Evolutionary conservation across 1,284 basidiomycete genomes (phyloP).

Genomic region (Moniliophthora roreri): DNA sequence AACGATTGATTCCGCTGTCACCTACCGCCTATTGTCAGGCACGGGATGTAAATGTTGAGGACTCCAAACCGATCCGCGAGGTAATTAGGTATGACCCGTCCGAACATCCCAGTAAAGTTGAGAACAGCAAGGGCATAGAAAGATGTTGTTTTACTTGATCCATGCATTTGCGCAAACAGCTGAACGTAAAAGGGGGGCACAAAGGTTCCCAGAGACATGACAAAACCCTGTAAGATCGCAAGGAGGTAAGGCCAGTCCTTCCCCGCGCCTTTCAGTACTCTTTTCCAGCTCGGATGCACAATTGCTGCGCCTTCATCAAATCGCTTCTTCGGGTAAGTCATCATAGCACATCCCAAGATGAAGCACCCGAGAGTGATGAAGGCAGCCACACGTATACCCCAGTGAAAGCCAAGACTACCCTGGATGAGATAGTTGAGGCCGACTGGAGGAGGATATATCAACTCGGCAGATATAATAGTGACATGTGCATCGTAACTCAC

Average conservation of each 20-base stretch:
- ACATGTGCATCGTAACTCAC: background rate
- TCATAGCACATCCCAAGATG: slow-evolving; percentile 16
- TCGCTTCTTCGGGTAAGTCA: background rate
- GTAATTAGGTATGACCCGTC: slow-evolving; percentile 23
- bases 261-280: slow-evolving; percentile 2
- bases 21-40: slow-evolving; percentile 19
- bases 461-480: background rate
- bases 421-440: background rate
- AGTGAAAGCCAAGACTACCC: slow-evolving; percentile 19
- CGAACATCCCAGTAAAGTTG: slow-evolving; percentile 22
- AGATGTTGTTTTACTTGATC: slow-evolving; percentile 18
- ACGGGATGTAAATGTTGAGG: slow-evolving; percentile 22
- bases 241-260: slow-evolving; percentile 22
- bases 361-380: slow-evolving; percentile 22
- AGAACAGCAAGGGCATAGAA: slow-evolving; percentile 28
- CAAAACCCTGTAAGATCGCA: slow-evolving; percentile 20
- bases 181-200: slow-evolving; percentile 29
- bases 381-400: slow-evolving; percentile 21
- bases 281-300: background rate
- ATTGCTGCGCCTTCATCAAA: background rate
- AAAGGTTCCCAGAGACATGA: slow-evolving; percentile 23
- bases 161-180: slow-evolving; percentile 22
- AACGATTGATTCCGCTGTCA: background rate
- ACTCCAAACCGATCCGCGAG: slow-evolving; percentile 24
- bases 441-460: background rate